Conservation (phyloP, 148 eudicot species). For the Rhododendron williamsianum region DNA sequence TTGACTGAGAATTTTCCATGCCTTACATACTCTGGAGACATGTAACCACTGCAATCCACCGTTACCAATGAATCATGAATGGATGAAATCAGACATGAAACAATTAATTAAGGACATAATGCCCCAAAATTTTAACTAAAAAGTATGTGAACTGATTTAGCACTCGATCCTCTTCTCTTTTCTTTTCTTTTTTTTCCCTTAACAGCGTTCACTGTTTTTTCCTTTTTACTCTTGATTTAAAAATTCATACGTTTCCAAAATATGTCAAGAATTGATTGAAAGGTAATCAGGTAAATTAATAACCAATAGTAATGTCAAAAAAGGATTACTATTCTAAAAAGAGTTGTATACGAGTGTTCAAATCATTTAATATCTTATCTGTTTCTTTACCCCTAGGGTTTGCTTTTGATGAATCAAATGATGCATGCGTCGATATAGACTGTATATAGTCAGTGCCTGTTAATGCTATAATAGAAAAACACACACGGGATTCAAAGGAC, state of each 20-base stretch:
- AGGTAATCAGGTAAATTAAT: neutral
- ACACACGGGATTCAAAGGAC: too few species aligned
- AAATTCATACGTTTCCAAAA: neutral
- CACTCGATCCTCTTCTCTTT: neutral
- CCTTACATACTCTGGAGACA: slow-evolving; percentile 28
- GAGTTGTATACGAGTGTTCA: neutral
- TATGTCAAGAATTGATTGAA: neutral
- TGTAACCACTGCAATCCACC: slow-evolving; percentile 20
- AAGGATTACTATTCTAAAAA: neutral
- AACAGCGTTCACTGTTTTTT: too few species aligned
- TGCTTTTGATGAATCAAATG: neutral
- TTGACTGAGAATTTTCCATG: slow-evolving; percentile 43
- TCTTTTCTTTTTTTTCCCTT: too few species aligned
- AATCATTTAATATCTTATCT: neutral
- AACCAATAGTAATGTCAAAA: neutral
- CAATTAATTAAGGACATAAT: neutral
- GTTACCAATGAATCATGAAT: neutral
- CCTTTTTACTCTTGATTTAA: too few species aligned
- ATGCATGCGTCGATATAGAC: neutral
- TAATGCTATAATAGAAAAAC: neutral
- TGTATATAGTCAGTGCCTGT: neutral
- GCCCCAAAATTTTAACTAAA: neutral
- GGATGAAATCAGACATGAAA: neutral
- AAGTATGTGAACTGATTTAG: neutral
- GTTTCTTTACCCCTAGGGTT: neutral